Evolutionary conservation across 108 stramenopile genomes (phyloP), one percentile per base, ranked within the genome.

Genomic region (Schizochytrium sp.): DNA sequence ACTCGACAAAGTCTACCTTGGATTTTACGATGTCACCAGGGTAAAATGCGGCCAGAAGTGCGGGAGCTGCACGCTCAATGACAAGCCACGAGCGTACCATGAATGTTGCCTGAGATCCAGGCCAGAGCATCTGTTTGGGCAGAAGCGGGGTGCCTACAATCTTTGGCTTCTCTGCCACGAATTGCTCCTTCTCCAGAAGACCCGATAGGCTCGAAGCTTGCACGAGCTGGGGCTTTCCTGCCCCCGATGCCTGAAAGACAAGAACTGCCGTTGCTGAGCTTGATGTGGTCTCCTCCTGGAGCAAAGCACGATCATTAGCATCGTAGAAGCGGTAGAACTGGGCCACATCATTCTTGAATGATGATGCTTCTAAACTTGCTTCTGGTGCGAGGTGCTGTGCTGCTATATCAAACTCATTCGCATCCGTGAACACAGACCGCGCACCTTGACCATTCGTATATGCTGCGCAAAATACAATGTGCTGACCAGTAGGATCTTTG

Each of bases 21-120:
- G 76, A 46, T 10, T 55, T 55, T 10, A 83, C 47, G 15, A 83
- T 28, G 3, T 83, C 76, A 2, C 76, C 76, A 46, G 47, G 15
- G 50, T 49, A 0, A 42, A 83, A 49, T 47, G 47, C 13, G 76
- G 76, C 76, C 8, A 83, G 5, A 38, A 69, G 64, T 7, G 5
- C 0, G 15, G 76, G 76, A 17, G 76, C 47, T n/a, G 50, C 76
- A 40, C 76, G 47, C 15, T 17, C n/a, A 83, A 83, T 83, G 15
- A 83, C 76, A 53, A 83, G 76, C 76, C 76, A 83, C 12, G 76
- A 83, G 76, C 76, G 76, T 2, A 83, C 53, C 47, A 55, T 83
- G 76, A 83, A 83, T n/a, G 76, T 53, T 7, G 8, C 44, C 45
- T 5, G 8, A 0, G 76, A 19, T 47, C 53, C 50, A 10, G 47